Evolutionary conservation across 164 flowering plant genomes (phyloP), one percentile per base, ranked within the genome.

Genomic region (Taxillus chinensis): DNA sequence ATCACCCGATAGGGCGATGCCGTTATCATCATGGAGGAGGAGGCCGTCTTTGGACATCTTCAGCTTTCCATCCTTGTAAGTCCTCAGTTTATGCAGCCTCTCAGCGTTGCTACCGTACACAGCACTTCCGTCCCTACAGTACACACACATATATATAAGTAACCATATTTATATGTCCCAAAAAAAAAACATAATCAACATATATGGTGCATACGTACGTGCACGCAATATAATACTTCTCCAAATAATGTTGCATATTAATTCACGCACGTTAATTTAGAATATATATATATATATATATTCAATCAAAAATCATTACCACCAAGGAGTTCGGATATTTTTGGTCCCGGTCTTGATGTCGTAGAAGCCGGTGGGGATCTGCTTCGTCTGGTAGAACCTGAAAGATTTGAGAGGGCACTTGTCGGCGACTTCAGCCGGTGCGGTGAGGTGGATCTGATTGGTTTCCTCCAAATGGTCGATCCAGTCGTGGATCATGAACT

Each of bases 401-500:
- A 74, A 78, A 2, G 79, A 72, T 56, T 76, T 72, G 10, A 80
- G 64, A 11, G 82, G 84, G 67, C 82, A 78, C 39, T 50, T 60
- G 45, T 59, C 67, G 13, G 75, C 80, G 9, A 78, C 74, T 58
- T 68, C 73, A 5, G 48, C 27, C 3, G 82, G 84, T 5, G 80
- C 76, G 5, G 5, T 65, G 5, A 80, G 54, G 60, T 80, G 79
- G 4, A 76, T 45, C 84, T 78, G 67, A 17, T 75, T 54, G 15
- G 79, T 75, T 8, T 69, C 75, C 55, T 79, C 83, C 53, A 79
- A 56, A 48, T 79, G 83, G 53, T 77, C 83, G 39, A 75, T 62
- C 83, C 83, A 79, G 48, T 79, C 83, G 61, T 79, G 80, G 6
- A 79, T 60, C 83, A 79, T 79, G 68, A 79, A 77, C 57, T 79